Base-by-base conservation (phyloP, 768 basidiomycete genomes). In the Hygrocybe coccinea region DNA sequence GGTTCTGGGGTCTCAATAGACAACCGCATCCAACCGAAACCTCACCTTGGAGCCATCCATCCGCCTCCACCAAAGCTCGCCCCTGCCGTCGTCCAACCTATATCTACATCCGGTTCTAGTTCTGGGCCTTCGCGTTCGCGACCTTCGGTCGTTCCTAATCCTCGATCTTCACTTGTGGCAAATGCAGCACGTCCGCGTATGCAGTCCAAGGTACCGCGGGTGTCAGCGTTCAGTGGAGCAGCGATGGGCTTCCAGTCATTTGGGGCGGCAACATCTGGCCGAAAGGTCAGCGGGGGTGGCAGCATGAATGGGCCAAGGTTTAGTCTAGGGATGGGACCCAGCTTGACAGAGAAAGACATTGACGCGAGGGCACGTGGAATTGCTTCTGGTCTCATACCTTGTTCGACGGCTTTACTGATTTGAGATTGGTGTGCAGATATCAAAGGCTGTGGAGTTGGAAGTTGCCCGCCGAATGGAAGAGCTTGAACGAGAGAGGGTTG, bases 361-460 rank as follows among this genome's bases (percentile, higher is more conserved):
- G 85, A 90, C 58, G 85, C 85, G 35, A 74, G 84, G 71, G 89
- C 86, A 61, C n/a, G 77, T 68, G 48, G 54, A 46, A 52, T 36
- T 21, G 44, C 34, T 25, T 52, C 49, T 37, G 5, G 15, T 59
- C 53, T 60, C 24, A 21, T 21, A 43, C 19, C 4, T 43, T 41
- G 14, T 34, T 36, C 19, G 37, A 4, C 45, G 47, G 12, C n/a
- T 51, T 38, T 25, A 45, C 22, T 15, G 24, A 33, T 19, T 11
- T 8, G n/a, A 4, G 29, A 29, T 29, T 3, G 29, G 29, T 29
- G 15, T 44, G 17, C 61, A 87, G 87, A 89, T 91, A 54, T 81
- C 85, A 46, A 81, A 75, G 59, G 85, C 83, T 7, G 89, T 91
- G 29, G 86, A 90, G 72, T 78, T 74, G 6, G 87, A 91, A 66